Evolutionary conservation across 331 rosid species (phyloP), one percentile per base, ranked within the genome.

Genomic region (Pyrus hybrid): DNA sequence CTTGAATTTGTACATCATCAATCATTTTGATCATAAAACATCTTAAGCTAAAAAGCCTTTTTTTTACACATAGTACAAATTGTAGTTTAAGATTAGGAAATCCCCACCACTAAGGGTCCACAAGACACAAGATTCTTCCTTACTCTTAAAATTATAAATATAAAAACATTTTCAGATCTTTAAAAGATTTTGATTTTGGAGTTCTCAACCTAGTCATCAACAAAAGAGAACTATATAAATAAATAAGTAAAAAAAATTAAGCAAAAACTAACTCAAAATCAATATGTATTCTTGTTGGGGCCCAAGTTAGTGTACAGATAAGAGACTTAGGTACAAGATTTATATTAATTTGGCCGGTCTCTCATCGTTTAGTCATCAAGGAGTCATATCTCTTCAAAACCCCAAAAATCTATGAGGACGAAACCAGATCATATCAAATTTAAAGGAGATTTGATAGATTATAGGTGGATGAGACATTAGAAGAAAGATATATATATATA

Each of bases 161-260:
- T 37, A 41, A 65, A 56, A 80, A 76, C 41, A 54, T 35, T 56
- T 74, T 65, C 67, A 74, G 88, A 88, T 88, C 86, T 21, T 9
- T 80, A 72, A 76, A 85, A 86, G 93, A 86, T 88, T 83, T 82
- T 64, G 67, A 67, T 74, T 82, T 82, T 85, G 87, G 90, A 85
- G 51, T 51, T 85, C 78, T 72, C 73, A 70, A 69, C 61, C 75
- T 67, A 73, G 45, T 64, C 6, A 29, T 35, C 18, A 37, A 37
- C 45, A 37, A 37, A 37, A 37, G 45, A 37, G 45, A 37, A 37
- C 45, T 37, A 37, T 37, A 37, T 37, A 37, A 35, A n/a, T 45
- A n/a, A 66, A 20, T 51, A 17, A 51, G 57, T 51, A 18, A 51
- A 51, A 51, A 51, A 16, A 51, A 51, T 2, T 51, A 51, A 51